Base-by-base conservation (phyloP, 257 asterid species). In the Solanum ossicruentum region DNA sequence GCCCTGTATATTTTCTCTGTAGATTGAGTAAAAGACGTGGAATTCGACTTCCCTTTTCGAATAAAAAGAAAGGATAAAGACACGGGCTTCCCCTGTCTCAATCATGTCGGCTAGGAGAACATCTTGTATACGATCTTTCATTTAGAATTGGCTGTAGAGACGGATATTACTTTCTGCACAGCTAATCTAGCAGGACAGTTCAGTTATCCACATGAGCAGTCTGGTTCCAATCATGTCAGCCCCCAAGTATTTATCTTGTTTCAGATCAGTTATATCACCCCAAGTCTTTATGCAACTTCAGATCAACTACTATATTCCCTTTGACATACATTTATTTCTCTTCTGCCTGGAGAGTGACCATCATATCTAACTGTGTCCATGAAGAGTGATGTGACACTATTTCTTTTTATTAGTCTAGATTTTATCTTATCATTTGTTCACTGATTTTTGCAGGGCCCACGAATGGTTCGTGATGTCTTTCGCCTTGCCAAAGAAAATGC, bases 401-500 rank as follows among this genome's bases (percentile, higher is more conserved):
- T 23, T 73, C 43, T 47, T 47, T 73, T 7, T 21, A 8, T 47
- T 21, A 12, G 8, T 73, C 60, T 73, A 73, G 36, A 10, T 10
- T 72, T 73, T 21, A 49, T 73, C 60, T 73, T 73, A 39, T 10
- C 15, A 47, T 36, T 47, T 73, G 49, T 47, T 21, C 43, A 47
- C 21, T 47, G 60, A 47, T 73, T 73, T 9, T 47, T 73, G 60
- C 63, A 93, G 82, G 82, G 82, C 13, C 82, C 82, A 26, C 82
- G 63, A 51, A 77, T 77, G 82, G 82, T 77, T 23, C 82, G 82
- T 26, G 82, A 77, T 77, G 82, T 77, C 47, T 77, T 77, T 54
- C 63, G 82, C 61, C 82, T 77, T 51, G 82, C 63, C 63, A 77
- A 77, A 77, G 82, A 77, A 49, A 77, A 77, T 77, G 82, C 82